Evolutionary conservation across 176 grass and related monocot species (phyloP).

Genomic region (Saccharum officinarum): DNA sequence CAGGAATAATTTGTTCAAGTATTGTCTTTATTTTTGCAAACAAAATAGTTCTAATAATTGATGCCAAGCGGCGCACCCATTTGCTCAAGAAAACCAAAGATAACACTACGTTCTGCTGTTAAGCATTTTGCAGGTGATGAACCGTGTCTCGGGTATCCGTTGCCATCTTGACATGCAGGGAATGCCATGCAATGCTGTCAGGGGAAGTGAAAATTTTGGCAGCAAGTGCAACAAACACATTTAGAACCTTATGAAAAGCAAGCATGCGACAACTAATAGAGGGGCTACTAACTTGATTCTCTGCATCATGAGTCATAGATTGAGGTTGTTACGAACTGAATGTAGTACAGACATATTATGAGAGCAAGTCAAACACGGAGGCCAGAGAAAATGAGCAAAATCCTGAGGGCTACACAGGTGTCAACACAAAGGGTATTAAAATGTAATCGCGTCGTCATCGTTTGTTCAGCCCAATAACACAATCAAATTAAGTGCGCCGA

Average conservation of each 20-base stretch:
- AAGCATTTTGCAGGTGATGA: background rate
- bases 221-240: background rate
- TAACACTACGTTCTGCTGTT: background rate
- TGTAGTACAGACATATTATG: background rate
- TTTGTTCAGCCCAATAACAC: background rate
- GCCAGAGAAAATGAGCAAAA: background rate
- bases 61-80: background rate
- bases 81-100: background rate
- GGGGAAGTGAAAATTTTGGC: background rate
- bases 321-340: conserved; percentile 12
- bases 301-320: conserved; percentile 25
- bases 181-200: background rate
- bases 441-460: background rate
- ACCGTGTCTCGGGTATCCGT: background rate
- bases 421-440: background rate
- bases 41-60: background rate
- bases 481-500: background rate
- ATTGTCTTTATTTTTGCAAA: background rate
- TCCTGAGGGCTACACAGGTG: background rate
- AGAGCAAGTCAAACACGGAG: conserved; percentile 13
- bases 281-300: background rate
- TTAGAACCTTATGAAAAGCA: background rate
- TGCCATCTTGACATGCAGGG: background rate
- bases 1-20: background rate
- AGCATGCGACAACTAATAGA: background rate